These are phyloP conservation scores for Pterulicium gracile DNA, from an alignment of 1,284 basidiomycete genomes.

Conservation along the genomic window DNA sequence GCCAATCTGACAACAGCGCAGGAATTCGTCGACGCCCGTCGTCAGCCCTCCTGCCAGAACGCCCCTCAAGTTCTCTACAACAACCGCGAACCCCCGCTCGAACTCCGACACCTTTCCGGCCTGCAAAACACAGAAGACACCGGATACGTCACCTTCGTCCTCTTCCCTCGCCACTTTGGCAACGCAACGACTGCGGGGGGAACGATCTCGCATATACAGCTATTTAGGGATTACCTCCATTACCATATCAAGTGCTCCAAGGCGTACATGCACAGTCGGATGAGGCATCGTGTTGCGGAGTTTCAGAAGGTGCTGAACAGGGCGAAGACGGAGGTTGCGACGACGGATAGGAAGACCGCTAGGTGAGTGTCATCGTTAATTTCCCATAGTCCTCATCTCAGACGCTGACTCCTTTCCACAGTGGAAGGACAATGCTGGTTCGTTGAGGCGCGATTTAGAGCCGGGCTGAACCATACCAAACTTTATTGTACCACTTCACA, in stretches of 20 bases:
- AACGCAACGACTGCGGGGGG: slow-evolving; percentile 63
- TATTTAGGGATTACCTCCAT: slow-evolving; percentile 97
- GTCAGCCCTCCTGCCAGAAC: slow-evolving; percentile 88
- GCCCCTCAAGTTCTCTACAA: slow-evolving; percentile 98
- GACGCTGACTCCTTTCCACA: slow-evolving; percentile 2
- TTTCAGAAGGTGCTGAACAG: slow-evolving; percentile 98
- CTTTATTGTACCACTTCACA: background rate
- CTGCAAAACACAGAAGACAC: slow-evolving; percentile 83
- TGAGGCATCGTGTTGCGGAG: slow-evolving; percentile 91
- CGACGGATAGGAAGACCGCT: slow-evolving; percentile 86
- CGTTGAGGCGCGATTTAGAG: slow-evolving; percentile 8
- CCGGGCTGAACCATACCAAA: slow-evolving; percentile 2
- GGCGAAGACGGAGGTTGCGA: slow-evolving; percentile 89
- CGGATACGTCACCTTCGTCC: slow-evolving; percentile 97
- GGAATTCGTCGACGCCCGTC: slow-evolving; percentile 98
- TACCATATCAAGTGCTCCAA: slow-evolving; percentile 99
- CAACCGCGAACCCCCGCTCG: slow-evolving; percentile 90
- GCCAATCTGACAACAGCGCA: slow-evolving; percentile 25
- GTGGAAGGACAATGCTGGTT: slow-evolving; percentile 12
- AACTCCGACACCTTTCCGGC: slow-evolving; percentile 82
- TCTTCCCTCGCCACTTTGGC: slow-evolving; percentile 93
- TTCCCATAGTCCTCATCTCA: slow-evolving; percentile 2
- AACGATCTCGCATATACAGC: slow-evolving; percentile 92
- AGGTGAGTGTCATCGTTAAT: slow-evolving; percentile 40
- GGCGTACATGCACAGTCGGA: slow-evolving; percentile 98